Evolutionary conservation across 768 basidiomycete genomes (phyloP), one percentile per base, ranked within the genome.

Genomic region (Lentinula edodes): DNA sequence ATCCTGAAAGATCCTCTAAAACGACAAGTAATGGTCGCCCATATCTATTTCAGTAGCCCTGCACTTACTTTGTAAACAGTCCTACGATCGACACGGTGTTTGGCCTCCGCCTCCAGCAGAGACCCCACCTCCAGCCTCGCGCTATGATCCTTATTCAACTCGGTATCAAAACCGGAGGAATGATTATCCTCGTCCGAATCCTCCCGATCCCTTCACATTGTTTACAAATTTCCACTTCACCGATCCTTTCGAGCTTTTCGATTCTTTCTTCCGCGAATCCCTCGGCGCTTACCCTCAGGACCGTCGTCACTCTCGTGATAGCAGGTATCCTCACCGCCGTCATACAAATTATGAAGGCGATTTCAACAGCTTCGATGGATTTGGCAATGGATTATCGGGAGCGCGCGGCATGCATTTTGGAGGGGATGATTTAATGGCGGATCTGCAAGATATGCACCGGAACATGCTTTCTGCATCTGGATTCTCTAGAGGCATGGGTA

Each of bases 181-280:
- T 48, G 23, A 28, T 4, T 54, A 36, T 42, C 39, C 58, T 74
- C 46, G 81, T 79, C 46, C 45, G n/a, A 18, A 18, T 23, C 72
- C 23, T 43, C 64, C 72, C 32, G 73, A 78, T 42, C 77, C 80
- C 3, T 79, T 82, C 68, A 80, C 77, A 68, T 66, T 70, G 12
- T 77, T 76, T 63, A 66, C 71, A 4, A 58, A 67, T 12, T 83
- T 81, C 65, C 71, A 68, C 45, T 90, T 91, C 73, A 87, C 85
- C 1, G 89, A 92, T 69, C 90, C 90, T 1, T 91, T 91, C 69
- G 74, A 80, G 20, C 74, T 93, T 39, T 93, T 93, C 73, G 79
- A 90, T 63, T 78, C 83, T 3, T 83, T 91, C 60, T 91, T 93
- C 62, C 82, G 83, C 18, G 76, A 84, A 66, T 58, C 78, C 13